These are phyloP conservation scores for Eleusine coracana DNA, from an alignment of 176 grass and related monocot species.

Conservation along the genomic window DNA sequence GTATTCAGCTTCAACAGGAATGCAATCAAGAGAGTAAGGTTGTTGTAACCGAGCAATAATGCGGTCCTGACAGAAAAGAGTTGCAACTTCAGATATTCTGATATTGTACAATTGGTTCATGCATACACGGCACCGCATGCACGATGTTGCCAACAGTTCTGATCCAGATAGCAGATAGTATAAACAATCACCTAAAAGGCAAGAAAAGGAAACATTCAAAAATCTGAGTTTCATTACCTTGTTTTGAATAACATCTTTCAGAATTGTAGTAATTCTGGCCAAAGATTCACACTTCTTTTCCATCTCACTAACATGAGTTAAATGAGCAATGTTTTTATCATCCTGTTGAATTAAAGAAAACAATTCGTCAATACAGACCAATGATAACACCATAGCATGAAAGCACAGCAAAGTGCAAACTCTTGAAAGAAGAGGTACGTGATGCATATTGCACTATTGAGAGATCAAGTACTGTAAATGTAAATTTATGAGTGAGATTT, in stretches of 20 bases:
- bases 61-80: constrained; percentile 72
- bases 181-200: neutral
- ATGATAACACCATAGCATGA: neutral
- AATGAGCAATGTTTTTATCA: constrained; percentile 97
- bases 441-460: constrained; percentile 20
- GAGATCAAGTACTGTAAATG: neutral
- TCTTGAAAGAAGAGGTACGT: neutral
- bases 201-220: constrained; percentile 30
- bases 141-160: neutral
- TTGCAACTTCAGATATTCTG: constrained; percentile 5
- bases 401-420: constrained; percentile 3
- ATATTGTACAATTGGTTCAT: constrained; percentile 11
- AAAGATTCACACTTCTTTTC: constrained; percentile 97
- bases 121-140: neutral
- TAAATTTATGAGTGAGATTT: neutral
- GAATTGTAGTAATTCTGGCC: constrained; percentile 91
- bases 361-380: neutral
- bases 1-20: constrained; percentile 99
- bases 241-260: constrained; percentile 99
- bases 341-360: constrained; percentile 50
- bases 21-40: constrained; percentile 98
- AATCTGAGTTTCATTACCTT: constrained; percentile 66
- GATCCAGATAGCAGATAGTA: neutral
- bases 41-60: constrained; percentile 98
- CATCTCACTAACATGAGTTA: constrained; percentile 99